Evolutionary conservation across 2,329 filamentous ascomycete genomes (phyloP), one percentile per base, ranked within the genome.

Genomic region (Cladorrhinum sp.): DNA sequence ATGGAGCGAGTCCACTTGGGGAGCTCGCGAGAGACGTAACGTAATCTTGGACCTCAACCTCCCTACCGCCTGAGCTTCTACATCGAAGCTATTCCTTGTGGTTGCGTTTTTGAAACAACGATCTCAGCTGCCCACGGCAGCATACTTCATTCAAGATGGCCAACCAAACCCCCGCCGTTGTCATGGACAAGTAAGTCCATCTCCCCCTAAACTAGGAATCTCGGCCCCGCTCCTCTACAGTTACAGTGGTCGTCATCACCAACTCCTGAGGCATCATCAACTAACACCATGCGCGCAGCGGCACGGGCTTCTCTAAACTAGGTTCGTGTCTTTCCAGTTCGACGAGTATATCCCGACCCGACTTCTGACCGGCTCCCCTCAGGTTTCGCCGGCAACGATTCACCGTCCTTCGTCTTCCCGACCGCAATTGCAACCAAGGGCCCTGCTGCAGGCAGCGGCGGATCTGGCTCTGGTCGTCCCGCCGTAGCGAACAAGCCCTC

Each of bases 321-420:
- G 95, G 95, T 97, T 81, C 71, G 87, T 62, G 6, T 23, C 12
- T 46, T 36, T 18, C 10, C n/a, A 39, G 18, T 18, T 14, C 7
- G 10, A 18, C 39, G 24, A 36, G 46, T 49, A 57, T 55, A 55
- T 61, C 60, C 60, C 55, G n/a, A 36, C 26, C 10, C 53, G 26
- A 36, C 36, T 58, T 64, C 72, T 73, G 66, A 66, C 68, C 61
- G 61, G 62, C 62, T 62, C 48, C 59, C 59, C 12, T 60, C 69
- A 97, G 93, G 93, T 79, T 99, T 99, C 78, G 95, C 95, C 78
- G 95, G 95, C 79, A 99, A 99, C 79, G 95, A 99, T 78, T 96
- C 95, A 68, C 95, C 95, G 46, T 99, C 95, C 60, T 99, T 98
- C 81, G 95, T 99, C 73, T 99, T 99, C 78, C 95, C 95, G 65